Conservation (phyloP, 441 rosid genomes). For the Gossypium laxum region DNA sequence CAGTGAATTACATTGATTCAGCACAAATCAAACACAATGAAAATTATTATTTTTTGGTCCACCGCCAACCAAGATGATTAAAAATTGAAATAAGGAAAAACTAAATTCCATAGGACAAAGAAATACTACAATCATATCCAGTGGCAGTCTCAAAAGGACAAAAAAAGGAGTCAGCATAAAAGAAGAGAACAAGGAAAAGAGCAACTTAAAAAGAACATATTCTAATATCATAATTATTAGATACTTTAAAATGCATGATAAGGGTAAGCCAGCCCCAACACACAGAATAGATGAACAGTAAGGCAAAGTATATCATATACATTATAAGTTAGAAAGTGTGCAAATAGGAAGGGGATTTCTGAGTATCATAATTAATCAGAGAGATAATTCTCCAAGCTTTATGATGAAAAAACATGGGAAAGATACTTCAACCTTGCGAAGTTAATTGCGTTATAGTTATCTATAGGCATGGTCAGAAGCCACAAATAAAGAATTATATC, state of each 20-base stretch:
- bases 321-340: background rate
- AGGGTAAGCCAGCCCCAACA: background rate
- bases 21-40: background rate
- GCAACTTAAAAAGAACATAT: background rate
- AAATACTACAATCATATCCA: background rate
- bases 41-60: background rate
- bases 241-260: background rate
- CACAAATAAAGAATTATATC: slow-evolving; percentile 9
- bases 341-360: background rate
- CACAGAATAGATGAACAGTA: background rate
- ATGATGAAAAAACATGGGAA: background rate
- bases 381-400: background rate
- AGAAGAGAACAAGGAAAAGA: background rate
- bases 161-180: background rate
- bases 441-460: background rate
- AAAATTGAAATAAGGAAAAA: background rate
- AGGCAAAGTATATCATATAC: background rate
- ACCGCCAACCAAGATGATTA: background rate
- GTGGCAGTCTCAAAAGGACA: background rate
- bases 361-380: background rate
- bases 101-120: background rate
- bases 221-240: background rate
- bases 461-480: background rate
- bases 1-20: slow-evolving; percentile 16
- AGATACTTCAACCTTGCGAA: background rate